Evolutionary conservation across 2,329 filamentous ascomycete species (phyloP).

Genomic region (Seiridium unicorne): DNA sequence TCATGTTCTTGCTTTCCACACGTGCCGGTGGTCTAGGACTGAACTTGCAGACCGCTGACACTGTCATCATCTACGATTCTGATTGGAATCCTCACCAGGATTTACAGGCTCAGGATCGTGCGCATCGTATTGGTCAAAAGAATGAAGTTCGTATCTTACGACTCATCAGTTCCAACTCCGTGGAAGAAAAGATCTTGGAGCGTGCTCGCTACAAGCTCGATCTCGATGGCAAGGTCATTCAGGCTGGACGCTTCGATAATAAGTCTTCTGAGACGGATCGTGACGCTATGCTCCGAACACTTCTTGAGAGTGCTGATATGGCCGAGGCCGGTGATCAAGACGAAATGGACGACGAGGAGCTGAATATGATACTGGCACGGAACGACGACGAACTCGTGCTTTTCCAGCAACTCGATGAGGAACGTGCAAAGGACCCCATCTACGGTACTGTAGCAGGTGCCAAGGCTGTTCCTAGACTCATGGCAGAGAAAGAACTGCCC

Average conservation of each 20-base stretch:
- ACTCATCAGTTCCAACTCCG: slow-evolving; percentile 93
- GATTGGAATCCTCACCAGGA: slow-evolving; percentile 99
- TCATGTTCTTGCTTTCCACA: slow-evolving; percentile 97
- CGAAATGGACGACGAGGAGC: slow-evolving; percentile 97
- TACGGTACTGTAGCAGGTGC: slow-evolving; percentile 69
- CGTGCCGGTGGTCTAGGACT: slow-evolving; percentile 97
- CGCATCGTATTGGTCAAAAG: slow-evolving; percentile 99
- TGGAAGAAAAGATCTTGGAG: slow-evolving; percentile 98
- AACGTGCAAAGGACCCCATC: slow-evolving; percentile 60
- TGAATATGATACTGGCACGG: slow-evolving; percentile 92
- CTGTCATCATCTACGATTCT: slow-evolving; percentile 98
- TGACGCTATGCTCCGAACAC: slow-evolving; percentile 91
- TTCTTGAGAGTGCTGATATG: slow-evolving; percentile 80
- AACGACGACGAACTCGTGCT: slow-evolving; percentile 73
- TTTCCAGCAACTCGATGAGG: slow-evolving; percentile 83
- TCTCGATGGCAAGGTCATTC: slow-evolving; percentile 99
- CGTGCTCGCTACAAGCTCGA: slow-evolving; percentile 96
- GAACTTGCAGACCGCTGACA: slow-evolving; percentile 96
- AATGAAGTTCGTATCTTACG: slow-evolving; percentile 97
- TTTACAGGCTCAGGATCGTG: slow-evolving; percentile 98
- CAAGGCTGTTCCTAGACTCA: slow-evolving; percentile 73
- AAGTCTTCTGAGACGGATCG: slow-evolving; percentile 98
- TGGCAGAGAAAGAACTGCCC: slow-evolving; percentile 83
- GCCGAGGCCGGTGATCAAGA: slow-evolving; percentile 74
- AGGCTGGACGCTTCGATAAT: slow-evolving; percentile 98